Evolutionary conservation across 495 filamentous ascomycete species (phyloP).

Genomic region (Neohortaea acidophila): DNA sequence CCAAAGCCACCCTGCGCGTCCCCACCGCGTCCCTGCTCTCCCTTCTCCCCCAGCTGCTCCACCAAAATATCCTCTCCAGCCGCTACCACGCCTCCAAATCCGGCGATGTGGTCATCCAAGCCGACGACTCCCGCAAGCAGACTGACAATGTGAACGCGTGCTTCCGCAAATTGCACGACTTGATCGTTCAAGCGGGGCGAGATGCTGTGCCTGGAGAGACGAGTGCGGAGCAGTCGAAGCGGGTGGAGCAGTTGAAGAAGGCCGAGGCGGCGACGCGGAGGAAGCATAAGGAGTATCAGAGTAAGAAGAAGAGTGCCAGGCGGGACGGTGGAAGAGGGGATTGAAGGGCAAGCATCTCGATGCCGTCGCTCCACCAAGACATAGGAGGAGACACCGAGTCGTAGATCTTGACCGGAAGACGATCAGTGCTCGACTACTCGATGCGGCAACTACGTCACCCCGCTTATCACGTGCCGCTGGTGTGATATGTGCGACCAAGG

Average conservation of each 20-base stretch:
- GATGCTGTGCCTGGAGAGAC: slow-evolving; percentile 50
- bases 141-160: slow-evolving; percentile 48
- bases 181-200: slow-evolving; percentile 40
- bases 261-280: slow-evolving; percentile 56
- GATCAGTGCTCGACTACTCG: too few species aligned
- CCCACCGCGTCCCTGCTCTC: slow-evolving; percentile 41
- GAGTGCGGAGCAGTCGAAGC: slow-evolving; percentile 39
- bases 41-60: slow-evolving; percentile 53
- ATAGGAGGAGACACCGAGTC: not conserved
- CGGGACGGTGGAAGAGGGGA: slow-evolving; percentile 27
- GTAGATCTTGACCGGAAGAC: not conserved
- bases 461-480: too few species aligned
- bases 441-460: too few species aligned
- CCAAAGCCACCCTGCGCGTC: slow-evolving; percentile 70
- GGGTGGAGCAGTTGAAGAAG: slow-evolving; percentile 51
- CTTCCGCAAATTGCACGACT: slow-evolving; percentile 43
- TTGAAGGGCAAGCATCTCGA: too few species aligned
- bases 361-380: too few species aligned
- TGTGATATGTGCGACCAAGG: too few species aligned
- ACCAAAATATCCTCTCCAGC: slow-evolving; percentile 44
- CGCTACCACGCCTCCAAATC: slow-evolving; percentile 53
- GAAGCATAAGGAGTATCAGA: slow-evolving; percentile 58
- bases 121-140: slow-evolving; percentile 51
- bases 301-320: slow-evolving; percentile 63
- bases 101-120: slow-evolving; percentile 51